phyloP scores from a whole-genome alignment of 345 rosid species.

The Dimocarpus longan region DNA sequence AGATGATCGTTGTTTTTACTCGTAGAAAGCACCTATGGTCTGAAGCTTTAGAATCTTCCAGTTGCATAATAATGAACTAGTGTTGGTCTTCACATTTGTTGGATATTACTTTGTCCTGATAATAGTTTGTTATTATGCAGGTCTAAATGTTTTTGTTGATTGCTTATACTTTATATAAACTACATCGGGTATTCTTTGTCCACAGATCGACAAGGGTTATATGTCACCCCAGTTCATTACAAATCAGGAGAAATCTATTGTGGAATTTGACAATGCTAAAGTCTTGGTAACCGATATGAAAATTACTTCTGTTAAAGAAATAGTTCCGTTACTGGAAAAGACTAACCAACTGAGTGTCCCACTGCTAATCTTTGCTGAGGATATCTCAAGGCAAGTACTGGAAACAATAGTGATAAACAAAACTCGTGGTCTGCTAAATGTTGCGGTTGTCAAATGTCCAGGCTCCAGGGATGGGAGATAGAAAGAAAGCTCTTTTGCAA shows the following conservation, averaged over 20 bases:
- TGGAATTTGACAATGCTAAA: conserved; percentile 81
- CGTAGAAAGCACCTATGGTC: background rate
- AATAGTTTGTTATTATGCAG: conserved; percentile 1
- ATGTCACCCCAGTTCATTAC: conserved; percentile 83
- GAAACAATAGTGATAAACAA: conserved; percentile 76
- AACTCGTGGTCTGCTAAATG: conserved; percentile 71
- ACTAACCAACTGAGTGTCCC: conserved; percentile 76
- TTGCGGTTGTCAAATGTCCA: conserved; percentile 84
- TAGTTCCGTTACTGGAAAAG: conserved; percentile 77
- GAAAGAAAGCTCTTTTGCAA: conserved; percentile 83
- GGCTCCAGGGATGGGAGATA: conserved; percentile 82
- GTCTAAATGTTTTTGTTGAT: background rate
- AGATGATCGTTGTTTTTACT: background rate
- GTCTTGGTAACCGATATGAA: conserved; percentile 78
- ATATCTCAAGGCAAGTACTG: conserved; percentile 65
- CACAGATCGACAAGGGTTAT: conserved; percentile 83
- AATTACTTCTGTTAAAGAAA: conserved; percentile 65
- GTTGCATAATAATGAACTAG: background rate
- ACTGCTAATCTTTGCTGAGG: conserved; percentile 75
- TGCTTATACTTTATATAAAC: conserved; percentile 4
- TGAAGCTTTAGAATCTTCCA: background rate
- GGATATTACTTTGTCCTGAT: background rate
- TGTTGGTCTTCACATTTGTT: background rate
- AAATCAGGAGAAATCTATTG: conserved; percentile 68
- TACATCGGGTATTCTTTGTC: conserved; percentile 20